Conservation (phyloP, 225 moss, liverwort and hornwort genomes). For the Physcomitrium patens region DNA sequence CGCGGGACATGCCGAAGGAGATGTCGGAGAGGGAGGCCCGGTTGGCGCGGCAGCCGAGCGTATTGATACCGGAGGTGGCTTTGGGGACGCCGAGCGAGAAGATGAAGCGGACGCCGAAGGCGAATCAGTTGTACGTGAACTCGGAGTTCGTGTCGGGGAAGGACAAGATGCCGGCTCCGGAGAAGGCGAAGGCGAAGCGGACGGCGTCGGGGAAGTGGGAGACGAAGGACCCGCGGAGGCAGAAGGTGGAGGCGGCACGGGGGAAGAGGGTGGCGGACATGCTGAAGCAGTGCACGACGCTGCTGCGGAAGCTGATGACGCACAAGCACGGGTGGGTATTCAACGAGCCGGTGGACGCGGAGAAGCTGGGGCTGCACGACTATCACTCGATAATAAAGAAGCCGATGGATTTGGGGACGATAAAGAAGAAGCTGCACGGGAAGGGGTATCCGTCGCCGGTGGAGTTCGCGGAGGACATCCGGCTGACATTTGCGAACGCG, state of each 20-base stretch:
- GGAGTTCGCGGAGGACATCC: slow-evolving; percentile 56
- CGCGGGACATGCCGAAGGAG: slow-evolving; percentile 62
- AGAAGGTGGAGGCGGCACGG: slow-evolving; percentile 80
- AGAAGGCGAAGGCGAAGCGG: slow-evolving; percentile 85
- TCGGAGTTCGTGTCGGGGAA: slow-evolving; percentile 95
- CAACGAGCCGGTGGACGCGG: slow-evolving; percentile 50
- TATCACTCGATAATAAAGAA: slow-evolving; percentile 53
- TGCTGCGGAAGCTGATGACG: slow-evolving; percentile 45
- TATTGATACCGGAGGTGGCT: slow-evolving; percentile 68
- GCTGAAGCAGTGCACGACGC: slow-evolving; percentile 32
- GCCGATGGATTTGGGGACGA: slow-evolving; percentile 68
- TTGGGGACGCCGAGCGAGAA: slow-evolving; percentile 83
- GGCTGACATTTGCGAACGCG: slow-evolving; percentile 63
- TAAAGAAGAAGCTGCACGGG: slow-evolving; percentile 32
- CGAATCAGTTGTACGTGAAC: slow-evolving; percentile 87
- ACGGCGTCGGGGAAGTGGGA: slow-evolving; percentile 55
- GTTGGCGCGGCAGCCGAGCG: slow-evolving; percentile 81
- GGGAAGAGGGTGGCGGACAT: slow-evolving; percentile 55
- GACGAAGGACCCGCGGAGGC: slow-evolving; percentile 75
- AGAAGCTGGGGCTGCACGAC: slow-evolving; percentile 38
- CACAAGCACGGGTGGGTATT: slow-evolving; percentile 71
- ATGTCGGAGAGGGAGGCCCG: slow-evolving; percentile 72
- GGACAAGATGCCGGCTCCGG: slow-evolving; percentile 97
- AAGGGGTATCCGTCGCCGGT: not conserved
- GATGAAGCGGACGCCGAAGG: slow-evolving; percentile 94